Evolutionary conservation across 1,284 basidiomycete genomes (phyloP).

Genomic region (Phaffia rhodozyma): DNA sequence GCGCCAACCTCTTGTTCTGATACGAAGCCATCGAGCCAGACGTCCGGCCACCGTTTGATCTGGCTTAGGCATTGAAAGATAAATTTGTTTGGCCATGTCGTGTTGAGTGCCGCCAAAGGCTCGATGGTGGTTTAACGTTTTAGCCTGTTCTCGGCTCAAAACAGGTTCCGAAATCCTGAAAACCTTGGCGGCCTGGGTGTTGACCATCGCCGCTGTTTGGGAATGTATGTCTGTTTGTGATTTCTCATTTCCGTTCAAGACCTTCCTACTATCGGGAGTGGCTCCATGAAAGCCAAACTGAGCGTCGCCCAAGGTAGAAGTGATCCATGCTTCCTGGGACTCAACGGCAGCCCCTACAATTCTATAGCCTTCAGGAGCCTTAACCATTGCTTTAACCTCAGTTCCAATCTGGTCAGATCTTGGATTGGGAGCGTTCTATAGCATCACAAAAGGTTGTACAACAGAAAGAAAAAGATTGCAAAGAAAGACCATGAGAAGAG

Average conservation of each 20-base stretch:
- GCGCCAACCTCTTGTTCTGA: conserved; percentile 68
- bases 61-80: conserved; percentile 45
- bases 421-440: conserved; percentile 78
- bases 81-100: conserved; percentile 75
- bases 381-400: conserved; percentile 93
- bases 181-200: conserved; percentile 49
- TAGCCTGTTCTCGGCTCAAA: conserved; percentile 63
- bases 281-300: conserved; percentile 96
- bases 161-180: no score
- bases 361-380: conserved; percentile 80
- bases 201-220: conserved; percentile 85
- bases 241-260: conserved; percentile 88
- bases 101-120: conserved; percentile 99
- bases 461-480: no score
- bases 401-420: conserved; percentile 94
- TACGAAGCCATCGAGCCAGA: conserved; percentile 75
- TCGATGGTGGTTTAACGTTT: conserved; percentile 97
- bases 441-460: no score
- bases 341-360: conserved; percentile 97
- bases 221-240: conserved; percentile 93
- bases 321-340: conserved; percentile 97
- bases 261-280: conserved; percentile 98
- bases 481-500: no score
- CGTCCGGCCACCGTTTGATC: conserved; percentile 49
- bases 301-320: conserved; percentile 95